Evolutionary conservation across 2,329 filamentous ascomycete genomes (phyloP).

Genomic region (Talaromyces sp.): DNA sequence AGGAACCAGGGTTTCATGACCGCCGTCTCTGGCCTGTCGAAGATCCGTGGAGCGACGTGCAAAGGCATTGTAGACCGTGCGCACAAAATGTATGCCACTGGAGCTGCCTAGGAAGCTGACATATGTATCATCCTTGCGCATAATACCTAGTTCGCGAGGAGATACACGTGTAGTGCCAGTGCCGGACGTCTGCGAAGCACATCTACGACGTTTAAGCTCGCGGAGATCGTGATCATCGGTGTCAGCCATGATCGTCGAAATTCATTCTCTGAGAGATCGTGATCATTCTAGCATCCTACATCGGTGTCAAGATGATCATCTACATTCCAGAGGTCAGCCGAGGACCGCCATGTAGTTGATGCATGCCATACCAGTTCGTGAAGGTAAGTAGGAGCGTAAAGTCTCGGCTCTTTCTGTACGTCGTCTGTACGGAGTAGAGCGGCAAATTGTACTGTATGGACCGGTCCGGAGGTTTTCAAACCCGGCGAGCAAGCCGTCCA

Average conservation of each 20-base stretch:
- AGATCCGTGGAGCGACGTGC: neutral
- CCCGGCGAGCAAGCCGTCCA: neutral
- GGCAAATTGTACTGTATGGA: neutral
- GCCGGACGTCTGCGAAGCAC: neutral
- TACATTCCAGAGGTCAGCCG: neutral
- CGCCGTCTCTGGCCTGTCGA: neutral
- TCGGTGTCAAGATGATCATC: neutral
- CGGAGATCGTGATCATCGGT: neutral
- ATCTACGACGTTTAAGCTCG: neutral
- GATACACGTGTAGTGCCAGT: neutral
- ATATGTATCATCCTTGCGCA: slow-evolving; percentile 1
- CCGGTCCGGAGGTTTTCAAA: neutral
- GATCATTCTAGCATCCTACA: too few relatives aligned
- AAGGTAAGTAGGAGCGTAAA: neutral
- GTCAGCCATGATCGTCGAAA: neutral
- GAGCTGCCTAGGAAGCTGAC: slow-evolving; percentile 1
- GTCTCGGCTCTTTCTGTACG: neutral
- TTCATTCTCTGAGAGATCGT: neutral
- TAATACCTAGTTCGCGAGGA: neutral
- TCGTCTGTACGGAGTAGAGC: neutral
- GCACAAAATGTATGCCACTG: neutral
- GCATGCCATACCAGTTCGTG: neutral
- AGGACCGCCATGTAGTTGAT: neutral
- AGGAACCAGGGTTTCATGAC: neutral
- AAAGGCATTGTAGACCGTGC: neutral